Percentiles rank a stretch among this genome's conserved stretches.
phyloP scores from a whole-genome alignment of 495 filamentous ascomycete species.

The Lophiotrema nucula region DNA sequence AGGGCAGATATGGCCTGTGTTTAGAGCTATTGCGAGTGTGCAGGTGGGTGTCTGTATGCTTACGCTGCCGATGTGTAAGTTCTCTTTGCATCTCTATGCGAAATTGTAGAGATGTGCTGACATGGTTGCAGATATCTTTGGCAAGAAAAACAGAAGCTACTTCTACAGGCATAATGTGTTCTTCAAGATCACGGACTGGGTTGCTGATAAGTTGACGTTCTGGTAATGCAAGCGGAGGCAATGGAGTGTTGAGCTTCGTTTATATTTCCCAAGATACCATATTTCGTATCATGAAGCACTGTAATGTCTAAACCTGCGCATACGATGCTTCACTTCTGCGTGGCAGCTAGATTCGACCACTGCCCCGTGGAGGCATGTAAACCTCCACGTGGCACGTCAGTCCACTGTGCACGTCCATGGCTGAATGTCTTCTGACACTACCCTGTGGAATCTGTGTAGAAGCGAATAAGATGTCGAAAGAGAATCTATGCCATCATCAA shows the following conservation, averaged over 20 bases:
- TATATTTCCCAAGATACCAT: background rate
- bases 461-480: no score
- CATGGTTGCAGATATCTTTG: slow-evolving; percentile 64
- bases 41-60: slow-evolving; percentile 73
- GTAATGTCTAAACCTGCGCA: background rate
- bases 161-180: slow-evolving; percentile 71
- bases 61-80: slow-evolving; percentile 77
- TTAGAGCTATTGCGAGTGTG: slow-evolving; percentile 70
- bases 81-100: background rate
- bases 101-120: slow-evolving; percentile 1
- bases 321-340: no score
- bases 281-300: background rate
- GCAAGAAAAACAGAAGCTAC: slow-evolving; percentile 72
- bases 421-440: no score
- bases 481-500: slow-evolving; percentile 17
- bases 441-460: no score
- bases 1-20: slow-evolving; percentile 58
- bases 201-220: slow-evolving; percentile 25
- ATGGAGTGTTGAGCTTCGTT: no score
- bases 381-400: no score
- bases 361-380: no score
- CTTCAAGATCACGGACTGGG: slow-evolving; percentile 49
- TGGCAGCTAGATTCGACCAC: no score
- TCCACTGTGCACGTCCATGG: no score
- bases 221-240: slow-evolving; percentile 10